Conservation (phyloP, 192 early-diverging fungal genomes). For the Entomortierella lignicola region DNA sequence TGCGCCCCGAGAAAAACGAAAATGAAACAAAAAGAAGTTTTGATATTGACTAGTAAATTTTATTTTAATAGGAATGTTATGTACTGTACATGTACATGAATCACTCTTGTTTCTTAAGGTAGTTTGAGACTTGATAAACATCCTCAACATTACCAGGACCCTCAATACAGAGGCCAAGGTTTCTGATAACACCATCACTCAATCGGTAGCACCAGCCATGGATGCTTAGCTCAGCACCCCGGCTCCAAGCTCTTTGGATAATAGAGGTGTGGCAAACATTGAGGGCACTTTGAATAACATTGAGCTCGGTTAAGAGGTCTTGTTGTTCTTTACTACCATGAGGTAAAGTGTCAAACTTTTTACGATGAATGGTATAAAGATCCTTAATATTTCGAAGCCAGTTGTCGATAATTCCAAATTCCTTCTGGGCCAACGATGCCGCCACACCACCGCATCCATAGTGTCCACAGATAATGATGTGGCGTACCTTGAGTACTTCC, state of each 20-base stretch:
- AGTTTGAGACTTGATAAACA: conserved; percentile 17
- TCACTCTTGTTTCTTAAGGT: no score
- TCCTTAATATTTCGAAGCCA: conserved; percentile 93
- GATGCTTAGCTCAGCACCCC: conserved; percentile 74
- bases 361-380: conserved; percentile 71
- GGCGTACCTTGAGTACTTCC: conserved; percentile 89
- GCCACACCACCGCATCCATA: conserved; percentile 80
- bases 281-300: conserved; percentile 77
- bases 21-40: no score
- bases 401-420: conserved; percentile 87
- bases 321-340: conserved; percentile 58
- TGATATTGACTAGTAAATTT: no score
- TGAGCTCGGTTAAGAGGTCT: conserved; percentile 76
- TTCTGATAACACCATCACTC: conserved; percentile 51
- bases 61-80: no score
- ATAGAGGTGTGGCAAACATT: conserved; percentile 80
- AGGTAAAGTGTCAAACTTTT: conserved; percentile 53
- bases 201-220: conserved; percentile 77
- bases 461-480: conserved; percentile 94
- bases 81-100: no score
- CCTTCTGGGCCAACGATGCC: conserved; percentile 67
- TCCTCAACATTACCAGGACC: conserved; percentile 58
- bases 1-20: no score
- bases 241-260: conserved; percentile 86
- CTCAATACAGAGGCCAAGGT: conserved; percentile 58